Percentiles rank a stretch among this genome's conserved stretches.
Evolutionary conservation across 2,329 filamentous ascomycete genomes (phyloP).

Genomic region (Davidsoniella eucalypti): DNA sequence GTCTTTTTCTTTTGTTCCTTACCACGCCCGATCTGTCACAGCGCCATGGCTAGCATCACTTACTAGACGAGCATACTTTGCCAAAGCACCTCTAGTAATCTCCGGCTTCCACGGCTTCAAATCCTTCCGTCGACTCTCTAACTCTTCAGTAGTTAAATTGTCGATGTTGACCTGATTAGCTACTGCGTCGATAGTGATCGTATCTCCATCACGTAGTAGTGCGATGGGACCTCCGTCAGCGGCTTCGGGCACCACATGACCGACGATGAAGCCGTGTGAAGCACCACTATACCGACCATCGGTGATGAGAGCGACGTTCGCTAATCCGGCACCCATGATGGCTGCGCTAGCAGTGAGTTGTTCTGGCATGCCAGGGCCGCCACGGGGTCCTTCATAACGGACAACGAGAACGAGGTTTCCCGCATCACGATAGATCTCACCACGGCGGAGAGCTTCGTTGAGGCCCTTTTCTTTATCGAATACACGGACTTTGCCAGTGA

Average conservation of each 20-base stretch:
- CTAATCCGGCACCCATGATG: conserved; percentile 81
- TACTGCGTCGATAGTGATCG: conserved; percentile 73
- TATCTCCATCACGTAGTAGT: conserved; percentile 62
- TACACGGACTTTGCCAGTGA: conserved; percentile 64
- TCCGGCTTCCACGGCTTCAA: conserved; percentile 58
- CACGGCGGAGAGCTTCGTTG: conserved; percentile 57
- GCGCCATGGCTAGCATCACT: conserved; percentile 85
- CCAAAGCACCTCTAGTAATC: conserved; percentile 69
- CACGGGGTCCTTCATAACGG: conserved; percentile 84
- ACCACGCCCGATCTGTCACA: conserved; percentile 50
- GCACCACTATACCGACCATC: conserved; percentile 83
- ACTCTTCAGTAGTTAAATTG: conserved; percentile 51
- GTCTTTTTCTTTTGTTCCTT: background rate
- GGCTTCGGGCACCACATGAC: conserved; percentile 83
- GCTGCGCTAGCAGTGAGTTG: conserved; percentile 77
- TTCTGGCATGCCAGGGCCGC: conserved; percentile 91
- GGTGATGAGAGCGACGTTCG: conserved; percentile 78
- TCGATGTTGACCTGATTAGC: conserved; percentile 54
- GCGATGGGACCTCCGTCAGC: conserved; percentile 79
- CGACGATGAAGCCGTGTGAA: conserved; percentile 83
- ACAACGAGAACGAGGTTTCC: conserved; percentile 83
- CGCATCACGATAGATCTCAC: conserved; percentile 32
- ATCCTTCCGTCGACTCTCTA: conserved; percentile 41
- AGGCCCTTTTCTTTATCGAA: conserved; percentile 77
- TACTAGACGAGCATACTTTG: conserved; percentile 78